Conservation (phyloP, 1,284 basidiomycete species). For the Rhodotorula mucilaginosa region DNA sequence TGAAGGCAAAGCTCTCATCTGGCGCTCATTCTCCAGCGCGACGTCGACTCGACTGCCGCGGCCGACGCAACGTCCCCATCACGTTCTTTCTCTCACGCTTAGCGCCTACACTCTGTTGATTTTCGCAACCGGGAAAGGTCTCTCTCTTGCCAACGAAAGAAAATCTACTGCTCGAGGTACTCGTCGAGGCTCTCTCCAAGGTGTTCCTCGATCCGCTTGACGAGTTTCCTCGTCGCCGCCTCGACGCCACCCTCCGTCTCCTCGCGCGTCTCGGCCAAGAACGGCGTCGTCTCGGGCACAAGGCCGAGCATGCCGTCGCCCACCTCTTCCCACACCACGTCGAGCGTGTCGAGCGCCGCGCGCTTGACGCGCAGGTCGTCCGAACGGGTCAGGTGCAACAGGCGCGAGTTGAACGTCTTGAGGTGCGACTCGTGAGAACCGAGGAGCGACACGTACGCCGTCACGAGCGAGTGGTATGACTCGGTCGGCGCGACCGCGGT, state of each 20-base stretch:
- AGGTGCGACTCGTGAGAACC: conserved; percentile 58
- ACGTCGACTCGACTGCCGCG: no score
- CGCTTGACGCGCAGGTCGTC: conserved; percentile 67
- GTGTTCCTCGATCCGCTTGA: conserved; percentile 44
- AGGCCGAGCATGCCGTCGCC: conserved; percentile 67
- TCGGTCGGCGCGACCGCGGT: conserved; percentile 15
- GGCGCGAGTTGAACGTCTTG: conserved; percentile 73
- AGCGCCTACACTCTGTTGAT: no score
- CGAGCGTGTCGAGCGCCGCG: conserved; percentile 67
- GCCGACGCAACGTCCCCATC: no score
- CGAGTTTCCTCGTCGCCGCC: conserved; percentile 56
- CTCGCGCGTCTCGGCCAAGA: conserved; percentile 74
- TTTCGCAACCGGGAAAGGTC: no score
- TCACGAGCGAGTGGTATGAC: conserved; percentile 44
- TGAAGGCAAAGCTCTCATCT: no score
- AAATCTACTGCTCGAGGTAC: conserved; percentile 12
- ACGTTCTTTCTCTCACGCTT: no score
- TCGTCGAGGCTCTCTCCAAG: conserved; percentile 31
- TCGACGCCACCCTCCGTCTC: conserved; percentile 77
- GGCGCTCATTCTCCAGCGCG: no score
- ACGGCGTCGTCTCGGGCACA: conserved; percentile 72
- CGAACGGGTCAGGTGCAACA: conserved; percentile 84
- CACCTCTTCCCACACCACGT: conserved; percentile 67
- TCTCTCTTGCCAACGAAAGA: not conserved
- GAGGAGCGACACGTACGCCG: conserved; percentile 50